Base-by-base conservation (phyloP, 2,329 filamentous ascomycete genomes). In the Hymenoscyphus fraxineus region DNA sequence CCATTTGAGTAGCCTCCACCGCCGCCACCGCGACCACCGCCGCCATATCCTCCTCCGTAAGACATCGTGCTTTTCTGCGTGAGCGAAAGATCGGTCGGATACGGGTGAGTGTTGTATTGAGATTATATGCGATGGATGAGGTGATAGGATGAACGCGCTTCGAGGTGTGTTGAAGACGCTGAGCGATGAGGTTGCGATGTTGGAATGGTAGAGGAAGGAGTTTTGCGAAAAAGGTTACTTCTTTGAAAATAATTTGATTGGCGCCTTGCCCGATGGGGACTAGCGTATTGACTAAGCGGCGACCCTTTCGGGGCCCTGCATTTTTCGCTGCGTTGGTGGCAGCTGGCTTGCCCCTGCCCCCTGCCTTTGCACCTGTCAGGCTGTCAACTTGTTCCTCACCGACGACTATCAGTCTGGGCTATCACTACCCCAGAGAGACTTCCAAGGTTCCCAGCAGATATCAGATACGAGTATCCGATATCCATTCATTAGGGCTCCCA, bases 31-130 rank as follows among this genome's bases (percentile, higher is more conserved):
- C 69, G 82, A 81, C 60, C 60, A 57, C 60, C 60, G 68, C 81
- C 78, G 69, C 79, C 77, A 69, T 75, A 76, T 69, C 79, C 77
- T 71, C 80, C 83, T 71, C 86, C 83, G 74, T 91, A 90, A 79
- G 89, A 91, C 89, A 91, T 92, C 76, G 75, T 84, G 75, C 65
- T 68, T 63, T 54, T 64, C 27, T 67, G 66, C 54, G 60, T 59
- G 61, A 41, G 57, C 63, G 63, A 70, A 66, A 68, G 67, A 67
- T 62, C 56, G 59, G 51, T 62, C 56, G 59, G 51, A 62, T 35
- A 54, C 59, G 32, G 27, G 59, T 67, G 47, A 61, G 58, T 65
- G 44, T 44, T 15, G 47, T 66, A 27, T 61, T 65, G 15, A 41
- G 64, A 59, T 61, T 35, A 61, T n/a, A 65, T 40, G 66, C 41